phyloP scores from a whole-genome alignment of 1,284 basidiomycete species.

The Cryptococcus wingfieldii region DNA sequence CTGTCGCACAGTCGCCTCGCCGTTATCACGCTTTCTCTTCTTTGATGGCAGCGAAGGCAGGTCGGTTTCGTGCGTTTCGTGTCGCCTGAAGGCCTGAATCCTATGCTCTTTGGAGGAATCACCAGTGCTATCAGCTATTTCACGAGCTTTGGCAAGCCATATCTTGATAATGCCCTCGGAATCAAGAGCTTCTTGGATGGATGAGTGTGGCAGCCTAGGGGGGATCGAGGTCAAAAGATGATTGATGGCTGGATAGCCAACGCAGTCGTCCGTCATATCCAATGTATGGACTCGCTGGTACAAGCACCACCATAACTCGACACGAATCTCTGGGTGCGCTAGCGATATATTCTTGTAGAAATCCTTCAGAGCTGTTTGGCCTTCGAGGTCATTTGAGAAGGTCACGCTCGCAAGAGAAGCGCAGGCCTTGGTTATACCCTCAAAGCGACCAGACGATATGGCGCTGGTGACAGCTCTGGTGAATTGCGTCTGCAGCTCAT shows the following conservation, averaged over 20 bases:
- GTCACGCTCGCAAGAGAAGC: conserved; percentile 9
- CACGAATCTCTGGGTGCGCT: conserved; percentile 10
- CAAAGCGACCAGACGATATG: neutral
- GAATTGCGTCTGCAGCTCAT: conserved; percentile 12
- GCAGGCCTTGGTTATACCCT: conserved; percentile 16
- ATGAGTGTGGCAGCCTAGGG: conserved; percentile 1
- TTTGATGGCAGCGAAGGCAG: neutral
- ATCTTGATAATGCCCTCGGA: neutral
- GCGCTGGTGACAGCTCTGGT: conserved; percentile 4
- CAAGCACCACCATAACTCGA: conserved; percentile 28
- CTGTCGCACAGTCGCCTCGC: neutral
- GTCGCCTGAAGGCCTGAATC: neutral
- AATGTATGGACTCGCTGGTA: conserved; percentile 1
- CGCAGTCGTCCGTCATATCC: neutral
- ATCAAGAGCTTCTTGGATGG: conserved; percentile 3
- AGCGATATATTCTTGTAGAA: conserved; percentile 8
- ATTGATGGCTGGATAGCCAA: conserved; percentile 6
- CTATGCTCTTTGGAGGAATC: neutral
- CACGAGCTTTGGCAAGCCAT: conserved; percentile 5
- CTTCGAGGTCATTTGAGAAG: conserved; percentile 1
- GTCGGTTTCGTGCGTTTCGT: too few species aligned
- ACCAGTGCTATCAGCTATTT: neutral
- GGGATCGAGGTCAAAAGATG: conserved; percentile 16
- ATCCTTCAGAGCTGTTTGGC: conserved; percentile 4
- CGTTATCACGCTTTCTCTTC: conserved; percentile 13